These are phyloP conservation scores for Camellia granthamiana DNA, from an alignment of 148 eudicot genomes.

Conservation along the genomic window DNA sequence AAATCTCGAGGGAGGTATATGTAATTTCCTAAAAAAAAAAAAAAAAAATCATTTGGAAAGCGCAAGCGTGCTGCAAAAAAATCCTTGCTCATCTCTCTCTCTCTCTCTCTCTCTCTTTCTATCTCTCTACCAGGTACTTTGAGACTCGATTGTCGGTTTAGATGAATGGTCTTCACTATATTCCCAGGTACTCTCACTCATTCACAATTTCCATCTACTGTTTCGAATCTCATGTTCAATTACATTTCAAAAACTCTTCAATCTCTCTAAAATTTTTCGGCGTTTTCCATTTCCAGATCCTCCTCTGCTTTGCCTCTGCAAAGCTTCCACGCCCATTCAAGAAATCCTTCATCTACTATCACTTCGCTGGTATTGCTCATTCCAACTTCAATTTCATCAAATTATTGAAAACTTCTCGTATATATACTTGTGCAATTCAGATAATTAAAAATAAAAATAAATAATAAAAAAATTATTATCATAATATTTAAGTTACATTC, in stretches of 20 bases:
- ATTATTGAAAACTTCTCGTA: too few species aligned
- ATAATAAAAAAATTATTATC: too few species aligned
- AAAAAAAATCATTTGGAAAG: not conserved
- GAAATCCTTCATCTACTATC: constrained; percentile 26
- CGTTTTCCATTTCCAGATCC: constrained; percentile 34
- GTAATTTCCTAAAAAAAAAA: too few species aligned
- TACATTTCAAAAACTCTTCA: not conserved
- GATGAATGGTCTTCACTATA: constrained; percentile 65
- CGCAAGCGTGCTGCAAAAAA: not conserved
- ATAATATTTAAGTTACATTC: too few species aligned
- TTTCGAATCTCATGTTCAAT: not conserved
- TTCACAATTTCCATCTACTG: not conserved
- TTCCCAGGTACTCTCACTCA: constrained; percentile 37
- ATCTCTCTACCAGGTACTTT: not conserved
- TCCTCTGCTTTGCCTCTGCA: constrained; percentile 34
- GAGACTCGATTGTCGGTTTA: not conserved
- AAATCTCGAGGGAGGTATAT: too few species aligned
- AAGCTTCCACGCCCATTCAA: constrained; percentile 27
- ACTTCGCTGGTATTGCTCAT: constrained; percentile 31
- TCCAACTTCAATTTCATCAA: not conserved
- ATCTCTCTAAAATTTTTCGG: not conserved
- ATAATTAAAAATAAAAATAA: too few species aligned
- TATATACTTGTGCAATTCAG: too few species aligned
- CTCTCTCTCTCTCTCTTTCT: constrained; percentile 8
- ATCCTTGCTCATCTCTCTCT: not conserved